Evolutionary conservation across 768 basidiomycete genomes (phyloP).

Genomic region (Russula vinacea): DNA sequence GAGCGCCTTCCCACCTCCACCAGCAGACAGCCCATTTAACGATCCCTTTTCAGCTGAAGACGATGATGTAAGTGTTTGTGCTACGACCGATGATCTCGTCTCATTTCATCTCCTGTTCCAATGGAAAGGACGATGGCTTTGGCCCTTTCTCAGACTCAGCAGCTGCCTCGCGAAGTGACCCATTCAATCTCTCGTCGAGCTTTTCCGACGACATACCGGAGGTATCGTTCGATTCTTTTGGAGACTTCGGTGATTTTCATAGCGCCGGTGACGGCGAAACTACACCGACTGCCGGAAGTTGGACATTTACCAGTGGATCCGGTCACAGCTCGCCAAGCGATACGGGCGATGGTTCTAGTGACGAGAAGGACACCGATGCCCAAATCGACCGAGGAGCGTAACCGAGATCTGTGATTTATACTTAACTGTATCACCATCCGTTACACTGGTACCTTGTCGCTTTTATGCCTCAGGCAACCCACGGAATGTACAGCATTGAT

Average conservation of each 20-base stretch:
- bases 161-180: conserved; percentile 46
- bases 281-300: conserved; percentile 66
- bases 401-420: conserved; percentile 26
- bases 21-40: conserved; percentile 31
- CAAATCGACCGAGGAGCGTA: conserved; percentile 8
- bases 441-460: conserved; percentile 5
- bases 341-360: conserved; percentile 20
- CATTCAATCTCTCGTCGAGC: conserved; percentile 50
- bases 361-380: conserved; percentile 23
- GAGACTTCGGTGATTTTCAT: conserved; percentile 78
- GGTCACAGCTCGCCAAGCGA: conserved; percentile 27
- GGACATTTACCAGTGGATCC: conserved; percentile 57
- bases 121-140: conserved; percentile 56
- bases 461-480: neutral
- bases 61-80: conserved; percentile 48
- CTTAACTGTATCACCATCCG: conserved; percentile 20
- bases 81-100: neutral
- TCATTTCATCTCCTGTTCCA: conserved; percentile 12
- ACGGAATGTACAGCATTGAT: neutral
- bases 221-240: conserved; percentile 59
- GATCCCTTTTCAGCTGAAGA: conserved; percentile 45
- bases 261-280: conserved; percentile 47
- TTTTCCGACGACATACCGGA: conserved; percentile 65
- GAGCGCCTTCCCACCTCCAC: conserved; percentile 18
- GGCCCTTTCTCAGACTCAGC: conserved; percentile 77